phyloP scores from a whole-genome alignment of 2,329 filamentous ascomycete genomes.

The Penicillium sp. region DNA sequence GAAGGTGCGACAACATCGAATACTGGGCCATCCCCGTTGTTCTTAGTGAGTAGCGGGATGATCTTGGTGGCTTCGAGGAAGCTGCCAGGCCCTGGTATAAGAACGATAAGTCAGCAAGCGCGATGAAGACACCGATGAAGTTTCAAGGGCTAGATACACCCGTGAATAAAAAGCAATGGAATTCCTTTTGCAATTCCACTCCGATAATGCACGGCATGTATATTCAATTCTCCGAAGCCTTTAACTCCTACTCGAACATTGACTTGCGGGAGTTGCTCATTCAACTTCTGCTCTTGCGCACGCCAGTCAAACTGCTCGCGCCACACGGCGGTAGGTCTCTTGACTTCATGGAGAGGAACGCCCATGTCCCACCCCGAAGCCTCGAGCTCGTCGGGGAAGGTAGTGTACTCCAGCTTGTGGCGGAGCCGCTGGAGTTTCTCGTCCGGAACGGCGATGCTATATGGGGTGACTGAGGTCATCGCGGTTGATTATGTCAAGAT shows the following conservation, averaged over 20 bases:
- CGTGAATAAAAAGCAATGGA: slow-evolving; percentile 66
- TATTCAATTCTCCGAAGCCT: slow-evolving; percentile 57
- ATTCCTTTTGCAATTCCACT: slow-evolving; percentile 54
- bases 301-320: slow-evolving; percentile 60
- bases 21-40: slow-evolving; percentile 37
- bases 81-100: slow-evolving; percentile 56
- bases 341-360: slow-evolving; percentile 54
- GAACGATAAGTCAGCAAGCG: neutral
- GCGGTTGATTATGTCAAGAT: neutral
- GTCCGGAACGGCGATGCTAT: slow-evolving; percentile 53
- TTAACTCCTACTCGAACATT: slow-evolving; percentile 53
- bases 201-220: slow-evolving; percentile 64
- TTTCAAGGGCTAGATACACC: slow-evolving; percentile 43
- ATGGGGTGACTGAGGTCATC: slow-evolving; percentile 34
- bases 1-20: slow-evolving; percentile 56
- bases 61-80: slow-evolving; percentile 55
- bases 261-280: slow-evolving; percentile 58
- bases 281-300: slow-evolving; percentile 56
- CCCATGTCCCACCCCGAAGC: slow-evolving; percentile 57
- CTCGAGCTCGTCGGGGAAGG: slow-evolving; percentile 58
- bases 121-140: slow-evolving; percentile 6
- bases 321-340: slow-evolving; percentile 59
- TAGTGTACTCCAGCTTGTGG: slow-evolving; percentile 53
- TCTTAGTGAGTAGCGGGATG: slow-evolving; percentile 47
- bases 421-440: slow-evolving; percentile 53